phyloP scores from a whole-genome alignment of 129 eudicot species.

The Helichrysum umbraculigerum region DNA sequence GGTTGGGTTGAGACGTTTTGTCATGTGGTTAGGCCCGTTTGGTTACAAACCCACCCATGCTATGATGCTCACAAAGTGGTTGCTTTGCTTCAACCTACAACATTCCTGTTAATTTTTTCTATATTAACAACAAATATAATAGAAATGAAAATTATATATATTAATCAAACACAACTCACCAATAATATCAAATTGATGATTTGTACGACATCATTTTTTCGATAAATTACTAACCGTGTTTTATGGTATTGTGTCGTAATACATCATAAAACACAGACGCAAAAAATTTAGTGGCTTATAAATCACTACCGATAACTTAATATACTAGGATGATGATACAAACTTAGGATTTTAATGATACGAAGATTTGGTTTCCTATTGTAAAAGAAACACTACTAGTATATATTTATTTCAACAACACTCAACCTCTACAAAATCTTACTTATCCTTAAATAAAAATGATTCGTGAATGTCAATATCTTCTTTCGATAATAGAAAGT shows the following conservation, averaged over 20 bases:
- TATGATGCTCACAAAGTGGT: conserved; percentile 30
- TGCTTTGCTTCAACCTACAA: conserved; percentile 38
- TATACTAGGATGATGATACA: too few species aligned
- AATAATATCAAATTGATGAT: background rate
- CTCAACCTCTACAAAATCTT: background rate
- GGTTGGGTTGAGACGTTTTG: conserved; percentile 29
- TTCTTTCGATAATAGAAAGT: conserved; percentile 7
- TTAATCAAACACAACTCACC: too few species aligned
- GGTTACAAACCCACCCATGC: conserved; percentile 36
- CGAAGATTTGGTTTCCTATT: background rate
- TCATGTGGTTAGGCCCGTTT: conserved; percentile 35
- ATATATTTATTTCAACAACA: conserved; percentile 9
- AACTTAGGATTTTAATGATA: background rate
- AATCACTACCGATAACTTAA: too few species aligned
- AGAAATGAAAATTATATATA: too few species aligned
- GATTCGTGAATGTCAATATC: conserved; percentile 18
- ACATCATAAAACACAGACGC: too few species aligned
- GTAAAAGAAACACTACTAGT: background rate
- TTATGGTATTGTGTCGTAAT: too few species aligned
- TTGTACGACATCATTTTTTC: too few species aligned
- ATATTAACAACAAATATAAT: too few species aligned
- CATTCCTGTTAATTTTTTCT: background rate
- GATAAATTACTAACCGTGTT: too few species aligned
- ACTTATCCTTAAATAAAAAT: conserved; percentile 16
- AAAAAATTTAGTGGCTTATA: too few species aligned